Base-by-base conservation (phyloP, 441 rosid genomes). In the Populus hybrid region DNA sequence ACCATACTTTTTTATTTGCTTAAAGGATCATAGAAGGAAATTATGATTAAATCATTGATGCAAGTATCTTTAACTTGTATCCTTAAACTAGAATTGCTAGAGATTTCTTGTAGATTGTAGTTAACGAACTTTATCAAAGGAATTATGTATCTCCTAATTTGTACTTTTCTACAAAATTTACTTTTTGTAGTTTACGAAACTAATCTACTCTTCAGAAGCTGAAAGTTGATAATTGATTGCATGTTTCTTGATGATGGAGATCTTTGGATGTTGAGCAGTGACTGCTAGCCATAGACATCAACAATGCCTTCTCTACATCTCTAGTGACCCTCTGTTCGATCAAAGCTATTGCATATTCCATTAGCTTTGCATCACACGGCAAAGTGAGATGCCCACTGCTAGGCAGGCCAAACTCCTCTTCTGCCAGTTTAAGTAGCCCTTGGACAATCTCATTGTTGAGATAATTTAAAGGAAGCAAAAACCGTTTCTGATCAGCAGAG, bases 341-440 rank as follows among this genome's bases (percentile, higher is more conserved):
- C 68, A 70, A 70, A 16, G 69, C n/a, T 61, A 70, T 26, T 38
- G 35, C 36, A 18, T 77, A 63, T 11, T 70, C 63, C 74, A 77
- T 16, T 18, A 77, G 57, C 59, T 70, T 14, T 12, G 74, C 57
- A 10, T 26, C 63, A 8, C 73, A 73, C 24, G 81, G 81, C 5
- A 67, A 61, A 30, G 32, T 30, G 32, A 30, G 32, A 68, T 30
- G 73, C 6, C 75, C n/a, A 0, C 30, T 8, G 23, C 72, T 30
- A 1, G 28, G 76, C 34, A 21, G 50, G 20, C 79, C 74, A 11
- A 73, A 78, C 16, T 78, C 73, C 0, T 67, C 73, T 67, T 54
- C 32, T 30, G 32, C 77, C 32, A 30, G 32, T 30, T 30, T 30
- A 30, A 30, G 32, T 30, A 30, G 32, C 32, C 4, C 32, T 30